phyloP scores from a whole-genome alignment of 1,284 basidiomycete species.

The Ceratobasidium sp. region DNA sequence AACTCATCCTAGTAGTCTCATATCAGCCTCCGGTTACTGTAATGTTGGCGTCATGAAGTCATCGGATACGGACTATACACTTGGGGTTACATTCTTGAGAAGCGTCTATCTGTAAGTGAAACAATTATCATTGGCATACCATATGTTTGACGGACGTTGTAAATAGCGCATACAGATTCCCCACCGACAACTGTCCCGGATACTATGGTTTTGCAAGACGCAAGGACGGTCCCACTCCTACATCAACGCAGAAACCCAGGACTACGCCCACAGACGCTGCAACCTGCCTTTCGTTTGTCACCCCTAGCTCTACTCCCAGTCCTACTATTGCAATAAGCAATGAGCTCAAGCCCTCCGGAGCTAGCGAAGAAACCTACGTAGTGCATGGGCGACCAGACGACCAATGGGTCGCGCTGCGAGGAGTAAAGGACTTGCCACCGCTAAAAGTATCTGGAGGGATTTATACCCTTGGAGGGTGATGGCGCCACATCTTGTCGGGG shows the following conservation, averaged over 20 bases:
- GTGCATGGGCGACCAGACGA: conserved; percentile 9
- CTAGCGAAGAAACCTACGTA: neutral
- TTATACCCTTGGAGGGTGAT: conserved; percentile 4
- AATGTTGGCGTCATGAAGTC: conserved; percentile 37
- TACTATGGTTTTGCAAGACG: conserved; percentile 32
- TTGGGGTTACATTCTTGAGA: conserved; percentile 32
- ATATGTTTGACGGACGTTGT: neutral
- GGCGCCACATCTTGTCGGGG: neutral
- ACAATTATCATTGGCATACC: neutral
- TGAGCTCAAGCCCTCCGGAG: neutral
- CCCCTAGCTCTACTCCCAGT: conserved; percentile 20
- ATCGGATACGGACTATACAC: neutral
- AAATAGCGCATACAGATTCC: conserved; percentile 32
- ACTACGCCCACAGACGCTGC: conserved; percentile 24
- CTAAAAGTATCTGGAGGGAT: conserved; percentile 18
- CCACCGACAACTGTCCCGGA: conserved; percentile 31
- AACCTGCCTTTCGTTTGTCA: conserved; percentile 12
- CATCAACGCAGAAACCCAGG: conserved; percentile 29
- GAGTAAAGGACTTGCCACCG: conserved; percentile 14
- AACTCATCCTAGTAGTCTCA: neutral
- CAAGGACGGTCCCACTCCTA: conserved; percentile 17
- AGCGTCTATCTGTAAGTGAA: conserved; percentile 34
- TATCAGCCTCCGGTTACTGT: conserved; percentile 2
- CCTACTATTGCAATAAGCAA: conserved; percentile 14
- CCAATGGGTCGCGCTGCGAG: conserved; percentile 8